phyloP scores from a whole-genome alignment of 2,329 filamentous ascomycete genomes.

The Colletotrichum sp. region DNA sequence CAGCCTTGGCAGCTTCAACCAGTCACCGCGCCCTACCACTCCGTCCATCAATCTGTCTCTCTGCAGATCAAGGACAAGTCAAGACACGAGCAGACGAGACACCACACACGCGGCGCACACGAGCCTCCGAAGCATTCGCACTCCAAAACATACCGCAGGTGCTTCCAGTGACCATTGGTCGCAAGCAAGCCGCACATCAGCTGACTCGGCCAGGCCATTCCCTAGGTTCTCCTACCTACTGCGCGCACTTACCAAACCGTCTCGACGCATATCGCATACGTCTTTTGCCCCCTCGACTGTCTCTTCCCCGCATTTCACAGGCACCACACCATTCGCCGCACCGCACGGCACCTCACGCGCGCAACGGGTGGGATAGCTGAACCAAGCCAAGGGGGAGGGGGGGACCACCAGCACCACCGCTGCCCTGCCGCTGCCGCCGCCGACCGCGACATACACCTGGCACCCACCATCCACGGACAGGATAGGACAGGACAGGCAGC shows the following conservation, averaged over 20 bases:
- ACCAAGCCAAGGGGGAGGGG: neutral
- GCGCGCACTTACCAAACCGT: neutral
- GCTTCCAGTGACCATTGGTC: neutral
- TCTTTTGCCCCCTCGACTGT: neutral
- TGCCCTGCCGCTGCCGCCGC: neutral
- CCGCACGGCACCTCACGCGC: neutral
- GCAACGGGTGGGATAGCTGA: neutral
- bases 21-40: neutral
- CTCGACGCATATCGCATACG: neutral
- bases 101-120: neutral
- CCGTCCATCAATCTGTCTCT: neutral
- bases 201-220: constrained; percentile 1
- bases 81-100: neutral
- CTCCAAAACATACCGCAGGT: neutral
- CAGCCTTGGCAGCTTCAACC: neutral
- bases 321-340: neutral
- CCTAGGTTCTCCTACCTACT: neutral
- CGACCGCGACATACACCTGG: neutral
- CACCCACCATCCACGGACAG: neutral
- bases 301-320: constrained; percentile 14
- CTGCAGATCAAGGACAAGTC: neutral
- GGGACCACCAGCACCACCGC: neutral
- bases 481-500: neutral
- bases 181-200: neutral
- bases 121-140: neutral